A percentile compares a stretch with the other conserved stretches of the same genome.
These are phyloP conservation scores for Colletotrichum lentis DNA, from an alignment of 2,329 filamentous ascomycete genomes.

Conservation along the genomic window DNA sequence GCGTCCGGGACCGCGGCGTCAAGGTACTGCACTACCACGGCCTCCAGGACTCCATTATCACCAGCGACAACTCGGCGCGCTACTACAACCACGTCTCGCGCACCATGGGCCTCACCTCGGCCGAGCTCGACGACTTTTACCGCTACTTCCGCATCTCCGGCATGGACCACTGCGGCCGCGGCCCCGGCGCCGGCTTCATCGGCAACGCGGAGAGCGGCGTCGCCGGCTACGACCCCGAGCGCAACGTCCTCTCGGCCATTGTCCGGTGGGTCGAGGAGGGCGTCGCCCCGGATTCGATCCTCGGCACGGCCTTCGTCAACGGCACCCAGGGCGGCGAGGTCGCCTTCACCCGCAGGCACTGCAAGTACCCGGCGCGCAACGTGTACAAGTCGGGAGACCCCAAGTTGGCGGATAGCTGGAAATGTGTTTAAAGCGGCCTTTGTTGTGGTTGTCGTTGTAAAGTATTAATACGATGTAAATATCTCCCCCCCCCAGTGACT, in stretches of 20 bases:
- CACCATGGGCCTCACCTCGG: constrained; percentile 51
- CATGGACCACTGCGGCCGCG: constrained; percentile 46
- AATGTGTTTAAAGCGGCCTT: constrained; percentile 11
- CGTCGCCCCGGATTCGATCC: constrained; percentile 43
- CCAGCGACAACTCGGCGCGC: constrained; percentile 54
- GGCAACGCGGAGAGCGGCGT: constrained; percentile 41
- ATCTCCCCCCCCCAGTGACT: too few relatives aligned
- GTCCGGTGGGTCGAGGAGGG: constrained; percentile 47
- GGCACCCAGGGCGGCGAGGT: constrained; percentile 41
- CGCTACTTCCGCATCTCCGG: constrained; percentile 47
- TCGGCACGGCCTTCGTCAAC: constrained; percentile 48
- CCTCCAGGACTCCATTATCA: constrained; percentile 52
- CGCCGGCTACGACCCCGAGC: constrained; percentile 42
- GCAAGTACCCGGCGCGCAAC: constrained; percentile 48
- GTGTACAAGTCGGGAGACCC: constrained; percentile 41
- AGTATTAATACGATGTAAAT: too few relatives aligned
- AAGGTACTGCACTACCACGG: constrained; percentile 60
- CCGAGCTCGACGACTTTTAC: constrained; percentile 49
- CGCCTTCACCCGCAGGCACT: constrained; percentile 47
- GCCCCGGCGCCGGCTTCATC: constrained; percentile 43
- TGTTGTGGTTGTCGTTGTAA: too few relatives aligned
- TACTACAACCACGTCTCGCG: constrained; percentile 59
- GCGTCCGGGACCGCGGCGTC: constrained; percentile 51
- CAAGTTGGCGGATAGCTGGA: constrained; percentile 38
- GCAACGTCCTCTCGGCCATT: constrained; percentile 45